A percentile compares a stretch with the other conserved stretches of the same genome.
phyloP scores from a whole-genome alignment of 305 asterid species.

The Solanum hybrid region DNA sequence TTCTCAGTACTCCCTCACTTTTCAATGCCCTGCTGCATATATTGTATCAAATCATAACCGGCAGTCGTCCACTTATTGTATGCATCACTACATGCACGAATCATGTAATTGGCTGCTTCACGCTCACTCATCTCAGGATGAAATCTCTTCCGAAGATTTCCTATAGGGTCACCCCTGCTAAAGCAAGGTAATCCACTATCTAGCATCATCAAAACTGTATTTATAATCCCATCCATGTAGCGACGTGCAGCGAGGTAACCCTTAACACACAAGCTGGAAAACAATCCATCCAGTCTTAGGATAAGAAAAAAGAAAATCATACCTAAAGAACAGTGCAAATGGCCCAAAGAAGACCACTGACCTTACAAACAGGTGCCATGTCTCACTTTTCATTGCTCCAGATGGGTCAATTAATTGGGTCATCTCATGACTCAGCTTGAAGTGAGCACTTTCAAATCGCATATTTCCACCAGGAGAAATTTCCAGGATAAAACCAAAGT shows the following conservation, averaged over 20 bases:
- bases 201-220: constrained; percentile 65
- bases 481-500: constrained; percentile 95
- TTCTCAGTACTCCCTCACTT: constrained; percentile 34
- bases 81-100: constrained; percentile 78
- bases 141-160: constrained; percentile 90
- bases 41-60: constrained; percentile 93
- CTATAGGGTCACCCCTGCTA: constrained; percentile 97
- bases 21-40: constrained; percentile 94
- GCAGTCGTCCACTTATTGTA: constrained; percentile 96
- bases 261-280: constrained; percentile 81
- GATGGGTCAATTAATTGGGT: constrained; percentile 96
- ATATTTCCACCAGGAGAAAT: constrained; percentile 97
- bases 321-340: neutral
- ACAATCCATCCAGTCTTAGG: neutral
- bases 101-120: constrained; percentile 95
- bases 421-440: constrained; percentile 98
- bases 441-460: constrained; percentile 97
- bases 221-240: constrained; percentile 84
- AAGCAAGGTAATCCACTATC: constrained; percentile 98
- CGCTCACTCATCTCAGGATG: constrained; percentile 98
- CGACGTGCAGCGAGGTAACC: constrained; percentile 97
- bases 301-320: neutral
- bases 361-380: constrained; percentile 88
- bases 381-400: constrained; percentile 93
- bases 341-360: constrained; percentile 14